A percentile compares a stretch with the other conserved stretches of the same genome.
Evolutionary conservation across 1,284 basidiomycete species (phyloP).

Genomic region (Pseudozyma flocculosa): DNA sequence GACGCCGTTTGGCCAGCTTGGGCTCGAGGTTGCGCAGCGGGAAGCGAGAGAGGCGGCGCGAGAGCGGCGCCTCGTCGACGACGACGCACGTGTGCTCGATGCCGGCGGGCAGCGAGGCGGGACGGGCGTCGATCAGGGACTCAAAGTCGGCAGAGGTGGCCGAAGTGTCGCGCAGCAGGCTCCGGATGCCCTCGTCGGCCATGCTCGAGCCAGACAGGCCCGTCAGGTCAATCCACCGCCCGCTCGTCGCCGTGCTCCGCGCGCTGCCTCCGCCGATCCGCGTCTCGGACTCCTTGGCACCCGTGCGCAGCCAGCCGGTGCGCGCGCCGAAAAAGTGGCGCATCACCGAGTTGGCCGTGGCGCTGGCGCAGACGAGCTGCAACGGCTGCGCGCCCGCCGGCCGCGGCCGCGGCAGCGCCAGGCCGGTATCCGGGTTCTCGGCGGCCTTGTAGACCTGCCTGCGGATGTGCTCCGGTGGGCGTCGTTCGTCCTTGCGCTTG

Average conservation of each 20-base stretch:
- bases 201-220: conserved; percentile 41
- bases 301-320: conserved; percentile 55
- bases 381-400: conserved; percentile 29
- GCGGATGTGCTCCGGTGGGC: conserved; percentile 41
- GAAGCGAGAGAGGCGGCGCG: conserved; percentile 10
- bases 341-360: conserved; percentile 55
- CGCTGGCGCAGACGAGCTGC: conserved; percentile 50
- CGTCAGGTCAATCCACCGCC: conserved; percentile 54
- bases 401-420: conserved; percentile 26
- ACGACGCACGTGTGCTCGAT: conserved; percentile 52
- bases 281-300: conserved; percentile 22
- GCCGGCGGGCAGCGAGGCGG: conserved; percentile 33
- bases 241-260: conserved; percentile 19
- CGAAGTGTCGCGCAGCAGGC: conserved; percentile 18
- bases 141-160: background rate
- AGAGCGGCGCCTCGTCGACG: conserved; percentile 37
- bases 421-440: conserved; percentile 16
- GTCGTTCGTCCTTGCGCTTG: conserved; percentile 28
- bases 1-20: conserved; percentile 16
- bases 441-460: conserved; percentile 42
- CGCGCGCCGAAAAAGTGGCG: conserved; percentile 54
- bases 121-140: conserved; percentile 4
- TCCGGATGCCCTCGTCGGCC: conserved; percentile 28
- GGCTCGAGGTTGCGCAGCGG: conserved; percentile 33
- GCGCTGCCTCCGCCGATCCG: background rate